These are phyloP conservation scores for Striga hermonthica DNA, from an alignment of 305 asterid species.

Conservation along the genomic window DNA sequence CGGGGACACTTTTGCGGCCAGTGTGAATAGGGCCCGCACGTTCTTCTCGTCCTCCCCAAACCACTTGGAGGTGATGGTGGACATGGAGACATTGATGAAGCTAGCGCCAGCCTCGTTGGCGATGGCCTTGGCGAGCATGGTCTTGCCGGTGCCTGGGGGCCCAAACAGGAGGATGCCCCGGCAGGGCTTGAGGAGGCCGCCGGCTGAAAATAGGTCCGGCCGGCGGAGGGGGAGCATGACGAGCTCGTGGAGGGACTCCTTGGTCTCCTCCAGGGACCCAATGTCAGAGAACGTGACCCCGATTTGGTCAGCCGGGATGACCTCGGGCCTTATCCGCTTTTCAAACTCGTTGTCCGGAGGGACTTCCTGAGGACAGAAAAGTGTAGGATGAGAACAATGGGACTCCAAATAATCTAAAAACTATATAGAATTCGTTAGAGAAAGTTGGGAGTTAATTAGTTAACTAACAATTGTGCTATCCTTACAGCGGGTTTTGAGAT, in stretches of 20 bases:
- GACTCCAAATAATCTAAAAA: too few species aligned
- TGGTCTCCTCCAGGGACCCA: constrained; percentile 80
- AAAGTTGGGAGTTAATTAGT: not conserved
- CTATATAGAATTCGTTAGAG: not conserved
- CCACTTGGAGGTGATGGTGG: constrained; percentile 98
- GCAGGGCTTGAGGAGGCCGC: constrained; percentile 97
- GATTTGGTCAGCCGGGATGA: constrained; percentile 80
- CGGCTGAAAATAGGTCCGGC: constrained; percentile 81
- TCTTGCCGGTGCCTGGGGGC: constrained; percentile 98
- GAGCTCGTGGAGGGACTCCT: constrained; percentile 97
- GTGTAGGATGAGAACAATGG: constrained; percentile 1
- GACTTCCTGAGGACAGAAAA: constrained; percentile 59
- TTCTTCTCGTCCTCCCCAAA: constrained; percentile 97
- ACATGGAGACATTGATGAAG: constrained; percentile 96
- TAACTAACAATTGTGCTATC: not conserved
- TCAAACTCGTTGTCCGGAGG: constrained; percentile 94
- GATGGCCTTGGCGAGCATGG: constrained; percentile 98
- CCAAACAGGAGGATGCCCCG: constrained; percentile 95
- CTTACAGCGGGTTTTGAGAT: constrained; percentile 60
- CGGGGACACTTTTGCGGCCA: constrained; percentile 94
- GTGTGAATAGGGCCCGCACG: constrained; percentile 92
- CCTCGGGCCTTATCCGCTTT: constrained; percentile 95
- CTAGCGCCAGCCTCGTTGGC: constrained; percentile 99
- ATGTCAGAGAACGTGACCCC: constrained; percentile 88
- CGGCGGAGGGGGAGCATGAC: constrained; percentile 99